These are phyloP conservation scores for Thelephora ganbajun DNA, from an alignment of 768 basidiomycete species.

Conservation along the genomic window DNA sequence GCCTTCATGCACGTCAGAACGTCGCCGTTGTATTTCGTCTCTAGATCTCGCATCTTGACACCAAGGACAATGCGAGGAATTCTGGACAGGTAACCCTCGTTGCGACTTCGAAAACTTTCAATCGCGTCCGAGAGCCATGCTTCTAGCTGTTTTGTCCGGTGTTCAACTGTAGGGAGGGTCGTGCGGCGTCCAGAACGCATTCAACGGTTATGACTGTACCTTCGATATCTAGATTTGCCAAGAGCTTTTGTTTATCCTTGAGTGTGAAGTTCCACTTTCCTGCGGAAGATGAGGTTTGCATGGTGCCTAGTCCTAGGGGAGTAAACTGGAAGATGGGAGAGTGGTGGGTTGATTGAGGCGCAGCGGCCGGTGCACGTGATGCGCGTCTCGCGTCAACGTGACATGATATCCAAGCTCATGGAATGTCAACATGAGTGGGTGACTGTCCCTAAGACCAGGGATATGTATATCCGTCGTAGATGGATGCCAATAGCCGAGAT, in stretches of 20 bases:
- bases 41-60: constrained; percentile 68
- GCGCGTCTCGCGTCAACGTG: too few relatives aligned
- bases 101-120: constrained; percentile 60
- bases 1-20: constrained; percentile 58
- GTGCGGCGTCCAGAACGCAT: not conserved
- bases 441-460: too few relatives aligned
- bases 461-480: too few relatives aligned
- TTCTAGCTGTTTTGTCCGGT: constrained; percentile 61
- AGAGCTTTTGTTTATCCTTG: constrained; percentile 64
- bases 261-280: constrained; percentile 26
- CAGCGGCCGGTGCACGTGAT: too few relatives aligned
- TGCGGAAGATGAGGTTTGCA: too few relatives aligned
- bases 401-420: too few relatives aligned
- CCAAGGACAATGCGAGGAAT: constrained; percentile 63
- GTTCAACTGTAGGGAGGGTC: constrained; percentile 37
- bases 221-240: constrained; percentile 72
- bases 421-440: too few relatives aligned
- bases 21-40: constrained; percentile 64
- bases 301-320: too few relatives aligned
- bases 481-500: too few relatives aligned
- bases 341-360: too few relatives aligned
- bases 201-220: constrained; percentile 24
- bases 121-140: constrained; percentile 63
- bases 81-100: constrained; percentile 59
- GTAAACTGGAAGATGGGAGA: not conserved